Conservation (phyloP, 305 asterid species). For the Solanum aculeatissimum region DNA sequence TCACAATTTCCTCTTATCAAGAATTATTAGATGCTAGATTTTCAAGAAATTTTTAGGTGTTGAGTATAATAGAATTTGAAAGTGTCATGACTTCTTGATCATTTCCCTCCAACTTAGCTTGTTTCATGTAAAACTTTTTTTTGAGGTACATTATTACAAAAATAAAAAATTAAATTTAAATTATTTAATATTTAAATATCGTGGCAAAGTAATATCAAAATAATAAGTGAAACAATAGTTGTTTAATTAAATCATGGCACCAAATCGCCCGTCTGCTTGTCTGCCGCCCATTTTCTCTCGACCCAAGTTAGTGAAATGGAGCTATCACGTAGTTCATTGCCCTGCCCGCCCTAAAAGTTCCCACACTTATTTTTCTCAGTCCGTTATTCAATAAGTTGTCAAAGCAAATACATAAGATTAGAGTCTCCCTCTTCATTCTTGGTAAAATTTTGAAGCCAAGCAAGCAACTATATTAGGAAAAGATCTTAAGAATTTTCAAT, state of each 20-base stretch:
- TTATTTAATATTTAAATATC: background rate
- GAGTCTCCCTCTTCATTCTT: background rate
- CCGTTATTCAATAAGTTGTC: background rate
- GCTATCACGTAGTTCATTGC: background rate
- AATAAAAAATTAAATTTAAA: background rate
- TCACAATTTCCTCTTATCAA: background rate
- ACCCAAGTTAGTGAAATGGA: background rate
- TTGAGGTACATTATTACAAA: too few relatives aligned
- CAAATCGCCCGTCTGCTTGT: background rate
- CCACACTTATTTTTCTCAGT: background rate
- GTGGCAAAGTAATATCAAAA: background rate
- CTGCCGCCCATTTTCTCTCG: background rate
- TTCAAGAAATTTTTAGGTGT: background rate
- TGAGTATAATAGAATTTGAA: background rate
- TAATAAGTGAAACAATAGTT: background rate
- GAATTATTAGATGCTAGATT: background rate
- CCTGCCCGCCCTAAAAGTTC: too few relatives aligned
- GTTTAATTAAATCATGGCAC: background rate
- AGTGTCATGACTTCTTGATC: background rate
- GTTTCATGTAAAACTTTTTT: background rate
- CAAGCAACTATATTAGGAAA: background rate
- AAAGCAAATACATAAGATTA: background rate
- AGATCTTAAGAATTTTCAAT: background rate
- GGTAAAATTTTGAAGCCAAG: background rate
- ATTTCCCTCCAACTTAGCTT: background rate